phyloP scores from a whole-genome alignment of 495 filamentous ascomycete species.

The Xylaria flabelliformis region DNA sequence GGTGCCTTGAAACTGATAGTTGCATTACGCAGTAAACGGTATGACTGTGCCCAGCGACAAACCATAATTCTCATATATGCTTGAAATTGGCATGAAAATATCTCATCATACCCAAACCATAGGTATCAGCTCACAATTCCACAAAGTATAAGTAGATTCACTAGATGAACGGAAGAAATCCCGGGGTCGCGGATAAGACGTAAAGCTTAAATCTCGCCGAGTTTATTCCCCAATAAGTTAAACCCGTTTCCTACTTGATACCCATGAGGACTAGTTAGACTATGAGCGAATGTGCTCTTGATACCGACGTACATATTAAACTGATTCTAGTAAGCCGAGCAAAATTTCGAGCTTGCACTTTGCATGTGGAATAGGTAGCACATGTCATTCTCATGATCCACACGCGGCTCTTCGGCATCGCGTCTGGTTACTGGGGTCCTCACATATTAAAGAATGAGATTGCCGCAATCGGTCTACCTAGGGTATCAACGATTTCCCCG shows the following conservation, averaged over 20 bases:
- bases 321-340: neutral
- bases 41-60: neutral
- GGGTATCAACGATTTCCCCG: neutral
- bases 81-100: neutral
- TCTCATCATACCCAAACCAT: neutral
- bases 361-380: conserved; percentile 3
- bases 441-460: neutral
- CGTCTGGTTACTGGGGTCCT: neutral
- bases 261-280: neutral
- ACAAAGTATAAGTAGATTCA: neutral
- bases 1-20: neutral
- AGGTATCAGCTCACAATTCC: neutral
- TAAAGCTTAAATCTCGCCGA: neutral
- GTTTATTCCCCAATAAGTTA: neutral
- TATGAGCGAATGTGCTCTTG: neutral
- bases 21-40: neutral
- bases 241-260: neutral
- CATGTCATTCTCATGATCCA: conserved; percentile 3
- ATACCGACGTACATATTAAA: neutral
- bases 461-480: neutral
- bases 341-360: neutral
- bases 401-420: conserved; percentile 7
- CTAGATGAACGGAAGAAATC: neutral
- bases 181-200: neutral
- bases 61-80: neutral